These are phyloP conservation scores for Globisporangium takayamanum DNA, from an alignment of 352 stramenopile genomes.

Conservation along the genomic window DNA sequence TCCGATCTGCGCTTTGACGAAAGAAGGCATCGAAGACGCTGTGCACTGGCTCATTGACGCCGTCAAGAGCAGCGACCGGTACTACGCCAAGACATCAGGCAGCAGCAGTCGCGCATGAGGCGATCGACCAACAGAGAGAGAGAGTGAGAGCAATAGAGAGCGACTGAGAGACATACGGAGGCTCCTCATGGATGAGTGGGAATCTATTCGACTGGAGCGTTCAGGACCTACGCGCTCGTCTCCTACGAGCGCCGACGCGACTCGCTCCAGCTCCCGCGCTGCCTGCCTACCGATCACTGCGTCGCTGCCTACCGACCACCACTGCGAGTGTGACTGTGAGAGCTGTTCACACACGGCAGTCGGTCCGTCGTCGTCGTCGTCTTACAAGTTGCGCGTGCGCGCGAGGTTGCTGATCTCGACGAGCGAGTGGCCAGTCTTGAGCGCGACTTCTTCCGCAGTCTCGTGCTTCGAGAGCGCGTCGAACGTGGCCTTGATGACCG, in stretches of 20 bases:
- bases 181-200: no score
- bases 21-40: slow-evolving; percentile 56
- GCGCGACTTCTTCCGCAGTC: slow-evolving; percentile 90
- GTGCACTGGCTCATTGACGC: slow-evolving; percentile 72
- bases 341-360: no score
- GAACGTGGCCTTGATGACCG: slow-evolving; percentile 93
- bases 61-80: slow-evolving; percentile 68
- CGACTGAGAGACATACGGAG: no score
- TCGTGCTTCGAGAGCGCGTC: slow-evolving; percentile 93
- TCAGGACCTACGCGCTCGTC: no score
- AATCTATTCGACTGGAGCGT: background rate
- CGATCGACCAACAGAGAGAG: background rate
- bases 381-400: slow-evolving; percentile 63
- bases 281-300: background rate
- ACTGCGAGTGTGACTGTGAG: no score
- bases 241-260: background rate
- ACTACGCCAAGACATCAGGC: slow-evolving; percentile 33
- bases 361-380: no score
- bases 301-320: no score
- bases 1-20: slow-evolving; percentile 59
- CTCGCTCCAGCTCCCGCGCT: background rate
- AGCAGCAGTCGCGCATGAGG: slow-evolving; percentile 4
- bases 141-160: background rate
- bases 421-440: slow-evolving; percentile 88
- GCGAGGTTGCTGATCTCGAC: slow-evolving; percentile 76